Conservation (phyloP, 1,284 basidiomycete species). For the Moniliophthora roreri region DNA sequence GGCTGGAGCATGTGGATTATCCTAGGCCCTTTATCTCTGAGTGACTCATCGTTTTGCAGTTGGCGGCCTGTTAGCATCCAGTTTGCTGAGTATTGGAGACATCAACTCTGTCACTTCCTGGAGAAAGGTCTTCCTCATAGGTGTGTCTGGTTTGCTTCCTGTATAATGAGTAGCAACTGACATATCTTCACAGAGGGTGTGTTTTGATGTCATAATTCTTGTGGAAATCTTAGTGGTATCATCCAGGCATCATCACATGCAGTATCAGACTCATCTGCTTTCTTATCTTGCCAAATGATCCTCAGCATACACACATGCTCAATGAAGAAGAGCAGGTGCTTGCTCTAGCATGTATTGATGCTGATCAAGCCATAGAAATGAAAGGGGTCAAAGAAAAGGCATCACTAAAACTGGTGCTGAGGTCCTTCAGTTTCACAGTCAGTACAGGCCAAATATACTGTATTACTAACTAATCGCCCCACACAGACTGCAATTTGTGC, state of each 20-base stretch:
- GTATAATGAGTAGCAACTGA: neutral
- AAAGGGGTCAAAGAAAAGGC: conserved; percentile 34
- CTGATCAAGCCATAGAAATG: conserved; percentile 32
- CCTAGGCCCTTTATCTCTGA: neutral
- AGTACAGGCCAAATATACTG: conserved; percentile 10
- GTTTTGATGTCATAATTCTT: too few species aligned
- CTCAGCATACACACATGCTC: conserved; percentile 33
- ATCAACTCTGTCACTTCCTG: conserved; percentile 35
- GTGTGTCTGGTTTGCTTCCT: conserved; percentile 16
- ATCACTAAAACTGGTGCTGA: conserved; percentile 28
- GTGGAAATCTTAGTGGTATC: neutral
- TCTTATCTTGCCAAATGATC: conserved; percentile 38
- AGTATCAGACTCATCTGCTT: conserved; percentile 34
- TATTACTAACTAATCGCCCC: neutral
- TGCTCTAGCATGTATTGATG: conserved; percentile 37
- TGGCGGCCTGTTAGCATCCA: conserved; percentile 40
- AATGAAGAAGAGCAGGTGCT: conserved; percentile 32
- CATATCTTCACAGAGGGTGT: conserved; percentile 1
- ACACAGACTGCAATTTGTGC: conserved; percentile 30
- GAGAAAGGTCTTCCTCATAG: conserved; percentile 44
- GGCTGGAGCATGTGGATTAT: conserved; percentile 42
- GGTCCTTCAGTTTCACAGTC: conserved; percentile 39
- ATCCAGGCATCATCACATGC: conserved; percentile 36
- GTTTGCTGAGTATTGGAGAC: conserved; percentile 32
- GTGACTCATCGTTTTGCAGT: conserved; percentile 23